Percentiles rank a stretch among this genome's conserved stretches.
Conservation (phyloP, 257 asterid genomes). For the Solanum commersonii region DNA sequence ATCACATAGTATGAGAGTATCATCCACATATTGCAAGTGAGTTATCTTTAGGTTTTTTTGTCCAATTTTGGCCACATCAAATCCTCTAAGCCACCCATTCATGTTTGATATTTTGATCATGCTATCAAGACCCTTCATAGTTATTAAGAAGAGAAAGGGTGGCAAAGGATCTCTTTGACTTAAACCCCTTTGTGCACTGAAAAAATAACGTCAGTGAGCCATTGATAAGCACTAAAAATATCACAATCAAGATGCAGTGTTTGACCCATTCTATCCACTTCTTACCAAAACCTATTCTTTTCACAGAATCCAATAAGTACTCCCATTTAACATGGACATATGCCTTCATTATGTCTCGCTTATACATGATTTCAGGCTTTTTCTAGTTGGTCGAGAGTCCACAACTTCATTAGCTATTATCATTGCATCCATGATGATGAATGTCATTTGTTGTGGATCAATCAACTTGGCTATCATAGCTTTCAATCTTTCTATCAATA, state of each 20-base stretch:
- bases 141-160: not conserved
- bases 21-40: not conserved
- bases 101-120: not conserved
- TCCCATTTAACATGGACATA: not conserved
- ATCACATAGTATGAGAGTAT: not conserved
- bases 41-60: not conserved
- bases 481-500: not conserved
- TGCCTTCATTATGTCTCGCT: not conserved
- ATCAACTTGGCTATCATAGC: not conserved
- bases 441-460: not conserved
- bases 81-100: not conserved
- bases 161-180: not conserved
- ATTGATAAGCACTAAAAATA: not conserved
- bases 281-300: not conserved
- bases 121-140: not conserved
- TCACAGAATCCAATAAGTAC: not conserved
- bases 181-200: not conserved
- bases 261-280: not conserved
- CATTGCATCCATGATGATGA: not conserved
- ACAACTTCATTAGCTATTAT: not conserved
- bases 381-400: not conserved
- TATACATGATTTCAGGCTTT: not conserved
- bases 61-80: not conserved
- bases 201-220: not conserved
- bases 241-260: not conserved